These are phyloP conservation scores for Stenogyne calaminthoides DNA, from an alignment of 305 asterid species.

Conservation along the genomic window DNA sequence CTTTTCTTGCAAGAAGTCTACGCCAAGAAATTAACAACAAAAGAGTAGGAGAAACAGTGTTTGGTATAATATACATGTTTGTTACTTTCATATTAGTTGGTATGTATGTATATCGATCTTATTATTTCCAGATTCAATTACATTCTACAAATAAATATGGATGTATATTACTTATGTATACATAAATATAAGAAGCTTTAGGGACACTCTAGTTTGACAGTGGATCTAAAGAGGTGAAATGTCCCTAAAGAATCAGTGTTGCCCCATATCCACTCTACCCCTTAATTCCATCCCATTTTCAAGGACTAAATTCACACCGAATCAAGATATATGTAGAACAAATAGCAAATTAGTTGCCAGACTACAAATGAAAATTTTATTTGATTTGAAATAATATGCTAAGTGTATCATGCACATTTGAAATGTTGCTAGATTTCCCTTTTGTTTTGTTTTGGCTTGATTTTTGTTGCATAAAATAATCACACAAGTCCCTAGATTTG, in stretches of 20 bases:
- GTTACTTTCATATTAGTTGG: constrained; percentile 65
- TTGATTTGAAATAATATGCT: too few species aligned
- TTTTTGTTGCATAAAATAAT: too few species aligned
- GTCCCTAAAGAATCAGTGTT: constrained; percentile 54
- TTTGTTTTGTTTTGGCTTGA: too few species aligned
- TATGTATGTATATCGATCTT: constrained; percentile 23
- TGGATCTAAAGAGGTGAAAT: constrained; percentile 52
- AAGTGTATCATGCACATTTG: too few species aligned
- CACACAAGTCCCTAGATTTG: too few species aligned
- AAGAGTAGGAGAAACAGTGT: constrained; percentile 4
- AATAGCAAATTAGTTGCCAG: too few species aligned
- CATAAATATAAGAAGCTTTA: constrained; percentile 39
- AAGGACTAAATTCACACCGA: neutral
- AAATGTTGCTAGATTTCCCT: too few species aligned
- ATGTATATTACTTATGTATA: neutral
- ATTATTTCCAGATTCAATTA: neutral
- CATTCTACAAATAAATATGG: neutral
- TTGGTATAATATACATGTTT: constrained; percentile 27
- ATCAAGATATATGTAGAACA: too few species aligned
- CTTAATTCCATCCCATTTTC: neutral
- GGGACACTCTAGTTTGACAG: constrained; percentile 56
- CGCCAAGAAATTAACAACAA: constrained; percentile 37
- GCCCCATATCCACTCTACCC: constrained; percentile 62
- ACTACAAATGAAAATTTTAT: too few species aligned
- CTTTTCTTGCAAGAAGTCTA: constrained; percentile 40